These are phyloP conservation scores for Capillidium heterosporum DNA, from an alignment of 371 early-diverging fungal genomes.

Conservation along the genomic window DNA sequence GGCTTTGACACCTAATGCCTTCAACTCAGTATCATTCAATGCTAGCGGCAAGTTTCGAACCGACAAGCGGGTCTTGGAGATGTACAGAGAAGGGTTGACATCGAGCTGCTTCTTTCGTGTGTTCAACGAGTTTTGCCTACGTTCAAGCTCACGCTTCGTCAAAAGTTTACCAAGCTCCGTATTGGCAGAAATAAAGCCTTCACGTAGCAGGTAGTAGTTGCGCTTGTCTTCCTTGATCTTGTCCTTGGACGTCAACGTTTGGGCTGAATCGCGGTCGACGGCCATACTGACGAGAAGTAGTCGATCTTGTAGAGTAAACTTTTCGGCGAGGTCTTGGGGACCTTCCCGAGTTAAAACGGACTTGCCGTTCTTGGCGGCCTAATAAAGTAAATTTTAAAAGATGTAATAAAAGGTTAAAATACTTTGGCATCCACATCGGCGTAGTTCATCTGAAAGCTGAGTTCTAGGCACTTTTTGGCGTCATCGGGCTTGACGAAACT, in stretches of 20 bases:
- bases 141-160: slow-evolving; percentile 47
- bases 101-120: slow-evolving; percentile 56
- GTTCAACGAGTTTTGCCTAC: slow-evolving; percentile 55
- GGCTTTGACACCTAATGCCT: slow-evolving; percentile 36
- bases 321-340: slow-evolving; percentile 26
- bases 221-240: slow-evolving; percentile 2
- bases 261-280: slow-evolving; percentile 52
- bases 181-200: slow-evolving; percentile 68
- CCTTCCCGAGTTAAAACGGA: slow-evolving; percentile 50
- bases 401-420: not conserved
- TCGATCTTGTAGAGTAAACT: slow-evolving; percentile 63
- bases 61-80: slow-evolving; percentile 74
- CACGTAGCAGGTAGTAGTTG: slow-evolving; percentile 24
- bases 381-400: not conserved
- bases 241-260: slow-evolving; percentile 21
- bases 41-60: slow-evolving; percentile 61
- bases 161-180: slow-evolving; percentile 58
- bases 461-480: slow-evolving; percentile 52
- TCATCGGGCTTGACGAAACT: slow-evolving; percentile 53
- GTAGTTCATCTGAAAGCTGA: slow-evolving; percentile 31
- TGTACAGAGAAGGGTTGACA: slow-evolving; percentile 68
- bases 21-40: slow-evolving; percentile 51
- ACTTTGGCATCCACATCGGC: slow-evolving; percentile 10
- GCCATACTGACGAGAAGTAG: slow-evolving; percentile 63
- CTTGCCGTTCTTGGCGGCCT: slow-evolving; percentile 10